Percentiles rank a stretch among this genome's conserved stretches.
phyloP scores from a whole-genome alignment of 2,329 filamentous ascomycete genomes.

The Ascochyta viciae-villosae region DNA sequence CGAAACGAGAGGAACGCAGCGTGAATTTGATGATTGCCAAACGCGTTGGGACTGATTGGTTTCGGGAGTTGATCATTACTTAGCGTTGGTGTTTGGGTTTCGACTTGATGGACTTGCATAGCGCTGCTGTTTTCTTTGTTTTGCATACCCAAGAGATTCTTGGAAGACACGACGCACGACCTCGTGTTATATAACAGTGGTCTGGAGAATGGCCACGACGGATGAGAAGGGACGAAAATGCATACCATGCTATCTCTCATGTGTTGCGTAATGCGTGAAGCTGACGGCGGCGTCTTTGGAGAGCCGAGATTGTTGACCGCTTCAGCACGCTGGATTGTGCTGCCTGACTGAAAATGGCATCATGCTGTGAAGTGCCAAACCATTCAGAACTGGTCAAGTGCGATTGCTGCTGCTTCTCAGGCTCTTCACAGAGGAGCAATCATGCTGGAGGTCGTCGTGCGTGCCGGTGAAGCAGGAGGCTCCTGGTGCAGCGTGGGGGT shows the following conservation, averaged over 20 bases:
- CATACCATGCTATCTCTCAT: not conserved
- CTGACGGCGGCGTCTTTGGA: not conserved
- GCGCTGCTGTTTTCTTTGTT: conserved; percentile 15
- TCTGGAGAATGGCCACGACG: not conserved
- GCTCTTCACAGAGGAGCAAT: not conserved
- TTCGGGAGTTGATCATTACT: conserved; percentile 1
- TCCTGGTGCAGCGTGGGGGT: conserved; percentile 9
- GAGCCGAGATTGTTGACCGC: conserved; percentile 10
- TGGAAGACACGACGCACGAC: conserved; percentile 20
- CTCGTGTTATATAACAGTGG: conserved; percentile 18
- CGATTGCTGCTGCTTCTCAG: not conserved
- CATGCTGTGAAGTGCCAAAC: not conserved
- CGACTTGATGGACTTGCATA: conserved; percentile 15
- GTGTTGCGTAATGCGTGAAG: conserved; percentile 1
- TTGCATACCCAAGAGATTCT: conserved; percentile 8
- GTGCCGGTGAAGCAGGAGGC: conserved; percentile 1
- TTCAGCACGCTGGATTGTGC: not conserved
- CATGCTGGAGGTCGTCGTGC: not conserved
- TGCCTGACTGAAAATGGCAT: not conserved
- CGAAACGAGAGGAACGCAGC: conserved; percentile 20
- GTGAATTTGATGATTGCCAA: not conserved
- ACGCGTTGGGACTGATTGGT: not conserved
- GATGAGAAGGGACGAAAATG: conserved; percentile 4
- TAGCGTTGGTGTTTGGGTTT: conserved; percentile 19
- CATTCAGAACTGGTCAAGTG: too few relatives aligned